A percentile compares a stretch with the other conserved stretches of the same genome.
phyloP scores from a whole-genome alignment of 2,329 filamentous ascomycete genomes.

The Fusarium palustre region DNA sequence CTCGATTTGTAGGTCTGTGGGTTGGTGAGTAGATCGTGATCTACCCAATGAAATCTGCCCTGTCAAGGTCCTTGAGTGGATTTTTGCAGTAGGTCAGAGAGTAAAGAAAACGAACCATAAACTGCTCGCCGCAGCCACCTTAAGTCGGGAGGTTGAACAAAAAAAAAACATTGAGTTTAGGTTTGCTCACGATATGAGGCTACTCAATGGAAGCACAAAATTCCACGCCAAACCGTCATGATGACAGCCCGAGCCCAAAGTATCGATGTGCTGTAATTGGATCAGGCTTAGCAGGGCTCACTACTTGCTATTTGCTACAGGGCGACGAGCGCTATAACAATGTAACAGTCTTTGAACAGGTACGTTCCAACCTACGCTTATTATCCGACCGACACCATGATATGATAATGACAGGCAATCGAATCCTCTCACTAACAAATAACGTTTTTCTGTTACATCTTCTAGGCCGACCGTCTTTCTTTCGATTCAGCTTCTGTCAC shows the following conservation, averaged over 20 bases:
- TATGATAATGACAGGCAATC: neutral
- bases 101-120: neutral
- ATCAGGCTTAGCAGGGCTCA: slow-evolving; percentile 53
- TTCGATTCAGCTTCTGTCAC: slow-evolving; percentile 56
- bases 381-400: neutral
- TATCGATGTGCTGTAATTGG: slow-evolving; percentile 51
- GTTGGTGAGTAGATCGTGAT: slow-evolving; percentile 1
- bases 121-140: neutral
- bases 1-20: slow-evolving; percentile 1
- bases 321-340: slow-evolving; percentile 50
- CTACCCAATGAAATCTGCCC: neutral
- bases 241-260: neutral
- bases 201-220: neutral
- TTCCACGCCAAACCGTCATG: neutral
- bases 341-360: slow-evolving; percentile 55
- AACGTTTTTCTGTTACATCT: neutral
- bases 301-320: slow-evolving; percentile 52
- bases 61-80: neutral
- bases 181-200: neutral
- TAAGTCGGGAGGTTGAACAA: neutral
- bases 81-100: neutral
- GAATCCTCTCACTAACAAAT: neutral
- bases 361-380: slow-evolving; percentile 23
- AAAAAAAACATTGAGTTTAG: neutral
- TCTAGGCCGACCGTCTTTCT: slow-evolving; percentile 48